Base-by-base conservation (phyloP, 1,139 yeast genomes). In the Magnusiomyces tetraspermus region DNA sequence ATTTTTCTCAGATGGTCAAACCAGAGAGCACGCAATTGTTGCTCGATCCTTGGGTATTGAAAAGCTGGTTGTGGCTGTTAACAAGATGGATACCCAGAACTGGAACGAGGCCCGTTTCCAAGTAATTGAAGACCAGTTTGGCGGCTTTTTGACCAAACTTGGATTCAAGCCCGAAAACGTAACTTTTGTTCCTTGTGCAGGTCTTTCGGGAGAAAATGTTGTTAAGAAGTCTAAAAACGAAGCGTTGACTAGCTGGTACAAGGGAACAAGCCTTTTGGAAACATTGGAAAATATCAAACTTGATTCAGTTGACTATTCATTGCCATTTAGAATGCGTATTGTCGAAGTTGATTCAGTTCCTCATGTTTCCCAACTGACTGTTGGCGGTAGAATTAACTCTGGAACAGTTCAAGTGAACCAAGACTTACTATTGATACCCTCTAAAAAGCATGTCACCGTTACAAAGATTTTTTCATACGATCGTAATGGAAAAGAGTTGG, bases 21-120 rank as follows among this genome's bases (percentile, higher is more conserved):
- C 97, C 0, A 88, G 85, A 63, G 98, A 94, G 67, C 98, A 94
- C 67, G 82, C 96, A 0, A 71, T 88, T 3, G 76, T 94, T 51
- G 95, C 95, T 4, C 78, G 84, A 59, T 83, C 84, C 60, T 70
- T 92, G 57, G 98, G 97, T 1, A 79, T 92, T n/a, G 80, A 79
- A 37, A 76, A 76, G 46, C 68, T 92, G 22, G 74, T 92, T 46
- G 83, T 92, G 22, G 95, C 85, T 1, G 79, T 94, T 53, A 94
- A 94, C 69, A 94, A 94, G 67, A 77, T 94, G 78, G 99, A 94
- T 66, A 76, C 80, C 31, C 72, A 71, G 50, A 76, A 78, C 46
- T 90, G 96, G 95, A 73, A 78, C 23, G 69, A 81, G 62, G 73
- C 70, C 2, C 74, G 96, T 57, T 92, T 77, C 61, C 73, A 76